These are phyloP conservation scores for Pythium rishiriense DNA, from an alignment of 352 stramenopile species.

Conservation along the genomic window DNA sequence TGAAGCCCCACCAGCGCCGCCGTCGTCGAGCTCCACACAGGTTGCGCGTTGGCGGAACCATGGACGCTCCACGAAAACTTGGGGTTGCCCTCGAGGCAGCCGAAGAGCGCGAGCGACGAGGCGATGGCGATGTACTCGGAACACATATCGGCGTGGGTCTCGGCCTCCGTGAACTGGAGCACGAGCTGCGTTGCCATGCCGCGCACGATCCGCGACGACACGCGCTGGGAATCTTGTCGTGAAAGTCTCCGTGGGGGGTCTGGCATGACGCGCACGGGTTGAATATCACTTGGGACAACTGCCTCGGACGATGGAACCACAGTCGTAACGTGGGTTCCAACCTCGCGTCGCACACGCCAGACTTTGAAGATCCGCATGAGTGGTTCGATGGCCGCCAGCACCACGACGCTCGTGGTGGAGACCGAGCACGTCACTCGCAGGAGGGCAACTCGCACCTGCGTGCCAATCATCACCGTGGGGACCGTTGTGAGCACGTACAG, in stretches of 20 bases:
- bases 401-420: conserved; percentile 1
- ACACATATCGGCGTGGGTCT: conserved; percentile 35
- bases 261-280: too few species aligned
- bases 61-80: conserved; percentile 26
- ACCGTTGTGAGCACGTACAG: conserved; percentile 15
- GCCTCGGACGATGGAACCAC: too few species aligned
- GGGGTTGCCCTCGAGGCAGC: conserved; percentile 23
- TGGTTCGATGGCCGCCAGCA: conserved; percentile 10
- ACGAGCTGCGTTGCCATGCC: conserved; percentile 6
- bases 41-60: neutral
- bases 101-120: conserved; percentile 34
- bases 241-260: too few species aligned
- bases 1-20: conserved; percentile 14
- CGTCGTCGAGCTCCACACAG: neutral
- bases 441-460: conserved; percentile 16
- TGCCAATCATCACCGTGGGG: conserved; percentile 24
- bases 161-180: conserved; percentile 15
- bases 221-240: too few species aligned
- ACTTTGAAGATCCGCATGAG: conserved; percentile 17
- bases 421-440: conserved; percentile 7
- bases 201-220: neutral
- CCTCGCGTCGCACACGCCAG: conserved; percentile 6
- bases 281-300: too few species aligned
- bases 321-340: neutral
- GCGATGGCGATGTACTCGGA: conserved; percentile 43